A percentile compares a stretch with the other conserved stretches of the same genome.
Conservation (phyloP, 371 early-diverging fungal genomes). For the Rhizopus microsporus region DNA sequence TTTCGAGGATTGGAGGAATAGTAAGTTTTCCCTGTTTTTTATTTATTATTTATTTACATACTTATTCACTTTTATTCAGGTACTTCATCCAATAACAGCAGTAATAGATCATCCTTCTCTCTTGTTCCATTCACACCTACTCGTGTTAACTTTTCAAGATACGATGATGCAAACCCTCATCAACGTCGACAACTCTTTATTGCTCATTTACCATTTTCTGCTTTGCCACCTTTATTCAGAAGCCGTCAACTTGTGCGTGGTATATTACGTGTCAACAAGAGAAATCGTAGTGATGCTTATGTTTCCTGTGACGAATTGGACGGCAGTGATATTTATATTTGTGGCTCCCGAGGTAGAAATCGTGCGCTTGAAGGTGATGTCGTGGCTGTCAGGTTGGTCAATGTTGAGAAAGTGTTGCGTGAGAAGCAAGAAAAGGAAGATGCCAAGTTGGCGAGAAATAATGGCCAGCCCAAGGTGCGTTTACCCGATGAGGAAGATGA, state of each 20-base stretch:
- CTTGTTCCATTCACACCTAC: constrained; percentile 55
- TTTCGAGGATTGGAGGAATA: constrained; percentile 49
- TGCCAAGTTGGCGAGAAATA: constrained; percentile 51
- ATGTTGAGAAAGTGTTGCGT: constrained; percentile 61
- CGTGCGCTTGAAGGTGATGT: constrained; percentile 88
- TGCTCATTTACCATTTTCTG: constrained; percentile 62
- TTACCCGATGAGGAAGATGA: constrained; percentile 55
- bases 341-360: constrained; percentile 78
- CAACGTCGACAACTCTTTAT: constrained; percentile 60
- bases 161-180: constrained; percentile 54
- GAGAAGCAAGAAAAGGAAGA: constrained; percentile 62
- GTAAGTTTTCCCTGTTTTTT: constrained; percentile 10
- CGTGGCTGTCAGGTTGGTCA: constrained; percentile 82
- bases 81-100: constrained; percentile 4
- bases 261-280: constrained; percentile 81
- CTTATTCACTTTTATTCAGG: constrained; percentile 5
- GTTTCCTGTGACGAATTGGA: constrained; percentile 71
- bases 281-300: constrained; percentile 84
- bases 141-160: constrained; percentile 48
- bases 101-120: constrained; percentile 20
- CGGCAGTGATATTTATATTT: constrained; percentile 74
- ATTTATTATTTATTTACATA: too few relatives aligned
- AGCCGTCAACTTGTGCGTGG: constrained; percentile 62
- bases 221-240: constrained; percentile 51
- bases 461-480: constrained; percentile 40